These are phyloP conservation scores for Diaporthe helianthi DNA, from an alignment of 2,329 filamentous ascomycete genomes.

Conservation along the genomic window DNA sequence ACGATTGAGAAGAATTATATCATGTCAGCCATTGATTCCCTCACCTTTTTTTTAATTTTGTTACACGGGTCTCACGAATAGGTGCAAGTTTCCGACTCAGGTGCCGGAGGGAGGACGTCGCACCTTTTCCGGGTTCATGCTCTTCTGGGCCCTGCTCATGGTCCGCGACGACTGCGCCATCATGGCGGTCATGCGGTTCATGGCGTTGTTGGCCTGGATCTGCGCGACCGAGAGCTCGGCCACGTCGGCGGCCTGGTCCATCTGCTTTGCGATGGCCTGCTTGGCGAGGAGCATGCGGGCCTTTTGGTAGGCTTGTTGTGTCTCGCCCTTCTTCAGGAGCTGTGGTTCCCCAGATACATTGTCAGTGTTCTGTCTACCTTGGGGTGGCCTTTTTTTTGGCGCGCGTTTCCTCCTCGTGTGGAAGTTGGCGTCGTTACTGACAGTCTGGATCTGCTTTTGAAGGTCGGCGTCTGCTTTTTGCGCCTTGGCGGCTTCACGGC, in stretches of 20 bases:
- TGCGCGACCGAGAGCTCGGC: conserved; percentile 65
- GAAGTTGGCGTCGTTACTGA: conserved; percentile 37
- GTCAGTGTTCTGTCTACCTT: not conserved
- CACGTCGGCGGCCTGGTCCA: conserved; percentile 71
- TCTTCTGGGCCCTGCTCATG: conserved; percentile 65
- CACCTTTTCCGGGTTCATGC: conserved; percentile 65
- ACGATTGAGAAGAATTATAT: not conserved
- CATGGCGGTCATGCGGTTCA: conserved; percentile 71
- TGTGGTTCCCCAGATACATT: conserved; percentile 21
- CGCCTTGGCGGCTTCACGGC: conserved; percentile 66
- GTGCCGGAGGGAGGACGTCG: too few species aligned
- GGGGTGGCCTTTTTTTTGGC: not conserved
- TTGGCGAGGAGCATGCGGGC: conserved; percentile 68
- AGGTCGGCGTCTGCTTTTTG: conserved; percentile 66
- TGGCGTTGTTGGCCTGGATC: conserved; percentile 70
- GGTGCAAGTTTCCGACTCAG: too few species aligned
- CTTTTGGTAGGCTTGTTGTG: conserved; percentile 68
- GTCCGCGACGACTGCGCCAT: conserved; percentile 66
- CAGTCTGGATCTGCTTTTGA: conserved; percentile 68
- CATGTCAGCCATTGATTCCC: not conserved
- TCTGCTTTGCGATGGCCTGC: conserved; percentile 67
- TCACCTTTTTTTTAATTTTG: too few species aligned
- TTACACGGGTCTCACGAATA: too few species aligned
- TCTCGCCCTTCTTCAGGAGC: conserved; percentile 68
- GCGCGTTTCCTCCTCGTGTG: not conserved